Conservation (phyloP, 2,329 filamentous ascomycete genomes). For the Aspergillus fumigatiaffinis region DNA sequence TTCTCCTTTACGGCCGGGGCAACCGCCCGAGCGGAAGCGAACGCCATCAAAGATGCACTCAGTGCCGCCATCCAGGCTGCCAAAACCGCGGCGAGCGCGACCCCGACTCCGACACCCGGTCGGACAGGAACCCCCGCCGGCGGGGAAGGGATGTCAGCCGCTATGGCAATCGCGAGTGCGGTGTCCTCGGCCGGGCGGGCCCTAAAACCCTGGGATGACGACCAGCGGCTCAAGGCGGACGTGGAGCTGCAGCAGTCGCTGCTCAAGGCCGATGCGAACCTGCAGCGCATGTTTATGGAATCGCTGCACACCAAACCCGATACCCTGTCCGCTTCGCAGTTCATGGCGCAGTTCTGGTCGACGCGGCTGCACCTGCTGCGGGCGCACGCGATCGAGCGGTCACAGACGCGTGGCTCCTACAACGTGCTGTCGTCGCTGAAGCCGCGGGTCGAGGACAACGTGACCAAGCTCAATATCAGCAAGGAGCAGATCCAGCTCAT, state of each 20-base stretch:
- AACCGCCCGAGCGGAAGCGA: conserved; percentile 77
- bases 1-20: conserved; percentile 82
- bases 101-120: conserved; percentile 25
- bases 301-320: conserved; percentile 79
- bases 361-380: conserved; percentile 80
- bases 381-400: conserved; percentile 82
- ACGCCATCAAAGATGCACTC: conserved; percentile 76
- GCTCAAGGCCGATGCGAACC: conserved; percentile 69
- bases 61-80: conserved; percentile 69
- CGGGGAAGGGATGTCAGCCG: conserved; percentile 54
- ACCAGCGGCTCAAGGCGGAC: conserved; percentile 71
- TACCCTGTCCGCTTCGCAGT: conserved; percentile 72
- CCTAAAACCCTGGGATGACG: conserved; percentile 70
- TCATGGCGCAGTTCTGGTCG: conserved; percentile 93
- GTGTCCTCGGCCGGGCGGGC: conserved; percentile 48
- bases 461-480: conserved; percentile 76
- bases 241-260: conserved; percentile 82
- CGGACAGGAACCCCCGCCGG: conserved; percentile 31
- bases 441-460: conserved; percentile 68
- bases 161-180: conserved; percentile 75
- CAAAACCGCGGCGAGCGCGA: conserved; percentile 49
- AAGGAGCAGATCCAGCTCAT: conserved; percentile 92
- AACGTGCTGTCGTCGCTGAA: conserved; percentile 92
- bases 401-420: conserved; percentile 83
- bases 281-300: conserved; percentile 84